phyloP scores from a whole-genome alignment of 2,329 filamentous ascomycete species.

The Aureobasidium sp. region DNA sequence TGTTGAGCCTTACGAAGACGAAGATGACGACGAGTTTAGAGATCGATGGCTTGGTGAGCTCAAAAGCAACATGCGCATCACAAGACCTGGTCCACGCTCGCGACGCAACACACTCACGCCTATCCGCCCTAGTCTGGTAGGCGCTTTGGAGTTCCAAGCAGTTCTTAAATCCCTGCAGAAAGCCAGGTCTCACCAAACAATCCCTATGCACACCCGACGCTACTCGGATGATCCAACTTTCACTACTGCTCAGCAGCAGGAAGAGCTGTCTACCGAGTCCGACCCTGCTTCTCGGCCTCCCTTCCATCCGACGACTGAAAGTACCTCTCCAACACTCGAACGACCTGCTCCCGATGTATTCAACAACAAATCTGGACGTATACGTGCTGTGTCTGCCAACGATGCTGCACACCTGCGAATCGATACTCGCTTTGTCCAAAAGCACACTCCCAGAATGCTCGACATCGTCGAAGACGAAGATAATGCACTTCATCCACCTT shows the following conservation, averaged over 20 bases:
- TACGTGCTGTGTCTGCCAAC: constrained; percentile 52
- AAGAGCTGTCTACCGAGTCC: constrained; percentile 39
- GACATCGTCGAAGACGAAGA: constrained; percentile 19
- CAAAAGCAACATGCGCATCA: constrained; percentile 85
- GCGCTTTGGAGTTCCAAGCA: constrained; percentile 86
- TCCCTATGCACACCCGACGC: constrained; percentile 59
- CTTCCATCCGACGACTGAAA: constrained; percentile 18
- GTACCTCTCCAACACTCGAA: background rate
- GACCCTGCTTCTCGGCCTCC: constrained; percentile 35
- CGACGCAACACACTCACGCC: constrained; percentile 69
- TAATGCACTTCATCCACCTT: constrained; percentile 4
- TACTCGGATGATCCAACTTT: constrained; percentile 57
- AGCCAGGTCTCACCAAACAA: constrained; percentile 65
- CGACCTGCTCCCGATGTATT: constrained; percentile 21
- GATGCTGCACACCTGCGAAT: constrained; percentile 42
- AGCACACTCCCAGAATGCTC: constrained; percentile 4
- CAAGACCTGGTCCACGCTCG: constrained; percentile 55
- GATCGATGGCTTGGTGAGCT: constrained; percentile 68
- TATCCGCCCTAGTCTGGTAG: constrained; percentile 86
- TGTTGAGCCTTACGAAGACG: constrained; percentile 50
- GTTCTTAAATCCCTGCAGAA: constrained; percentile 80
- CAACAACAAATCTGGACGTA: constrained; percentile 20
- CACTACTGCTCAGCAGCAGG: constrained; percentile 37
- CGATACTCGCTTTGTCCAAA: constrained; percentile 25
- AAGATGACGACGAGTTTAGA: constrained; percentile 55